phyloP scores from a whole-genome alignment of 495 filamentous ascomycete species.

The Neurospora sp. region DNA sequence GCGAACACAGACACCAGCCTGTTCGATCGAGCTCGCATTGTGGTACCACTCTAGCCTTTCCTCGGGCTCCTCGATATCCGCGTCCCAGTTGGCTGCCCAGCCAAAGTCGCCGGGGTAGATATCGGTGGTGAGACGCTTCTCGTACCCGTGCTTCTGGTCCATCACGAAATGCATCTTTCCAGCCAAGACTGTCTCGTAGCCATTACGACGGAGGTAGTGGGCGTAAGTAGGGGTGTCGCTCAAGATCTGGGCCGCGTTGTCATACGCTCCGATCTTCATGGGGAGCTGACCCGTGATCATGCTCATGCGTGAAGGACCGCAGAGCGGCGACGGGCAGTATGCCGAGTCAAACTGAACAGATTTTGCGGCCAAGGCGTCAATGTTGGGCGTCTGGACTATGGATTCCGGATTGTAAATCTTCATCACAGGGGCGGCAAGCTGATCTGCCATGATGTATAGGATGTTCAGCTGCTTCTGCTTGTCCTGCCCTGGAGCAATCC shows the following conservation, averaged over 20 bases:
- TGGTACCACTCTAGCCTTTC: conserved; percentile 83
- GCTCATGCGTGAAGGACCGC: conserved; percentile 78
- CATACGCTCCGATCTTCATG: conserved; percentile 76
- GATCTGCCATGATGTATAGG: conserved; percentile 71
- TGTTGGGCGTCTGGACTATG: conserved; percentile 74
- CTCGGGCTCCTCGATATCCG: conserved; percentile 45
- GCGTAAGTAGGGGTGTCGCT: conserved; percentile 77
- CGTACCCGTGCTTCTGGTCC: conserved; percentile 84
- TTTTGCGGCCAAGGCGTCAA: conserved; percentile 65
- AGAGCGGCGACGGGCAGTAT: conserved; percentile 83
- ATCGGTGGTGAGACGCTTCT: conserved; percentile 78
- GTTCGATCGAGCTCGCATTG: conserved; percentile 79
- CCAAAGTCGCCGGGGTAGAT: conserved; percentile 89
- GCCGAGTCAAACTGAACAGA: conserved; percentile 80
- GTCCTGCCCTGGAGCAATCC: not conserved
- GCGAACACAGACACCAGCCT: conserved; percentile 71
- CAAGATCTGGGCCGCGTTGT: conserved; percentile 69
- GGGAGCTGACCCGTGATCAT: conserved; percentile 83
- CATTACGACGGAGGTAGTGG: conserved; percentile 73
- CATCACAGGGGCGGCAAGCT: conserved; percentile 75
- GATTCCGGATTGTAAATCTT: conserved; percentile 74
- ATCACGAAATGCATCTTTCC: conserved; percentile 96
- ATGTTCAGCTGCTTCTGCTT: conserved; percentile 25
- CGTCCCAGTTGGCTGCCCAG: conserved; percentile 84
- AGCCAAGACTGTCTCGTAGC: conserved; percentile 80